These are phyloP conservation scores for Tylopilus sp. DNA, from an alignment of 768 basidiomycete species.

Conservation along the genomic window DNA sequence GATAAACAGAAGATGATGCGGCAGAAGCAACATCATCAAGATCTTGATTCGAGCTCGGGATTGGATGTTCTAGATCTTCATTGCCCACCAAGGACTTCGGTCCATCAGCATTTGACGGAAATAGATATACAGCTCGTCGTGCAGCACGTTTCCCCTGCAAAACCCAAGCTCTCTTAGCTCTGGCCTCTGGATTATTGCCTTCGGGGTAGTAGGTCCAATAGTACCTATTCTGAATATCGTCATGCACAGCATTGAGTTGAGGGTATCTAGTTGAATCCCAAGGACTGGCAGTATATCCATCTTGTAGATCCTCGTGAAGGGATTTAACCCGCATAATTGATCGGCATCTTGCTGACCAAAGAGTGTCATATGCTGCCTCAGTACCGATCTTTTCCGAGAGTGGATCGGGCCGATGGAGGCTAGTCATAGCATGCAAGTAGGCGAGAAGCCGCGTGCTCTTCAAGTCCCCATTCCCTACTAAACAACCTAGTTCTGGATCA, in stretches of 20 bases:
- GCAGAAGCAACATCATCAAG: too few species aligned
- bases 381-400: neutral
- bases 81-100: too few species aligned
- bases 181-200: too few species aligned
- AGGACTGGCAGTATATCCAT: too few species aligned
- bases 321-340: neutral
- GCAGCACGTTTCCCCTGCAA: neutral
- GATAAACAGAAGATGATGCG: too few species aligned
- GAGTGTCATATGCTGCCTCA: neutral
- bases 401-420: neutral
- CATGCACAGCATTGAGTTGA: neutral
- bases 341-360: neutral
- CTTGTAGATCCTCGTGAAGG: neutral
- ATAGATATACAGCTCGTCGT: slow-evolving; percentile 1
- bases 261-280: neutral
- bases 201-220: neutral
- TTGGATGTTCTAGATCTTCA: too few species aligned
- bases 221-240: neutral
- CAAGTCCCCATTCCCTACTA: neutral
- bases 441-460: neutral
- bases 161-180: too few species aligned
- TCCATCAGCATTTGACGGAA: neutral
- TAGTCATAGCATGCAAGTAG: neutral
- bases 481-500: neutral
- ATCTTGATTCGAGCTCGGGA: too few species aligned